phyloP scores from a whole-genome alignment of 192 early-diverging fungal species.

The Coemansia sp. region DNA sequence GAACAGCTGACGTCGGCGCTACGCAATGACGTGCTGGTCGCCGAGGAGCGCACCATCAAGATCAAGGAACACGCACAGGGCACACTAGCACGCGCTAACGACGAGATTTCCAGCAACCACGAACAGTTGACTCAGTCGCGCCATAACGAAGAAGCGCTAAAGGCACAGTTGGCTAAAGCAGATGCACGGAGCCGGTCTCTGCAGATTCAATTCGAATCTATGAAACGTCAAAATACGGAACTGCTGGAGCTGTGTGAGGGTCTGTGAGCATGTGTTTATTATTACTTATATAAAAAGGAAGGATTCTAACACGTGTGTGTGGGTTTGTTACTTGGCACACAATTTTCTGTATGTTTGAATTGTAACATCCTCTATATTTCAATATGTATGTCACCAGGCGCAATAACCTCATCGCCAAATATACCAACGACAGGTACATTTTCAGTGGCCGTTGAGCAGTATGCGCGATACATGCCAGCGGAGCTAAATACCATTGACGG shows the following conservation, averaged over 20 bases:
- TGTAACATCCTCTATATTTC: neutral
- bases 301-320: too few species aligned
- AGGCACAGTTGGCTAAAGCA: slow-evolving; percentile 16
- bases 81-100: slow-evolving; percentile 42
- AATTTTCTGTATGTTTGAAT: too few species aligned
- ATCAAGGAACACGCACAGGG: slow-evolving; percentile 40
- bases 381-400: slow-evolving; percentile 18
- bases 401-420: slow-evolving; percentile 20
- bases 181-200: slow-evolving; percentile 33
- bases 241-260: slow-evolving; percentile 18
- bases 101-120: slow-evolving; percentile 29
- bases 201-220: slow-evolving; percentile 42
- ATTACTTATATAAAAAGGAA: too few species aligned
- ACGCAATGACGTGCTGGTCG: slow-evolving; percentile 35
- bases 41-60: slow-evolving; percentile 34
- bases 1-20: slow-evolving; percentile 19
- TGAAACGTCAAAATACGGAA: slow-evolving; percentile 32
- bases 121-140: slow-evolving; percentile 1
- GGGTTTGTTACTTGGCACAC: too few species aligned
- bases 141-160: slow-evolving; percentile 7
- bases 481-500: slow-evolving; percentile 31
- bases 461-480: slow-evolving; percentile 37
- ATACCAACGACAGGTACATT: slow-evolving; percentile 28
- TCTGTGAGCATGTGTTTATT: too few species aligned
- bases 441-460: slow-evolving; percentile 15